Conservation (phyloP, 2,329 filamentous ascomycete genomes). For the Pseudocercospora cruenta region DNA sequence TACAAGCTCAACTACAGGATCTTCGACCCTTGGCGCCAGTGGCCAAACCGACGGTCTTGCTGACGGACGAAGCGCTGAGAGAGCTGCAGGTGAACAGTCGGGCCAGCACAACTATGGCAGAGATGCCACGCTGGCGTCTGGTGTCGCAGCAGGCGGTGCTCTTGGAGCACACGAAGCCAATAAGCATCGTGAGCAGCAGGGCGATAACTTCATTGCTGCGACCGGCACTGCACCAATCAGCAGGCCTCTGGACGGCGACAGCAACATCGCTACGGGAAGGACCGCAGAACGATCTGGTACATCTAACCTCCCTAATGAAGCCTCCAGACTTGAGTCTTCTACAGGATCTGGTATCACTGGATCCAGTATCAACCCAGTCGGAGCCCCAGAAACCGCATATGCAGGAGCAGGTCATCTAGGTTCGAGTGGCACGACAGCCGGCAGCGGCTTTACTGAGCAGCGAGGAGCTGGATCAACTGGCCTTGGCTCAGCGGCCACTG, state of each 20-base stretch:
- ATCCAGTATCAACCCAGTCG: slow-evolving; percentile 16
- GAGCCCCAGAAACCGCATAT: slow-evolving; percentile 8
- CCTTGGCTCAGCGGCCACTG: slow-evolving; percentile 5
- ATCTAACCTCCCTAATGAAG: neutral
- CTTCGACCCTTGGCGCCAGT: slow-evolving; percentile 3
- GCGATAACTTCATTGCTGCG: slow-evolving; percentile 8
- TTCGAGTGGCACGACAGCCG: slow-evolving; percentile 3
- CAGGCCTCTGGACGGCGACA: slow-evolving; percentile 11
- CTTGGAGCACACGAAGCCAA: slow-evolving; percentile 9
- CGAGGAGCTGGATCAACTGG: neutral
- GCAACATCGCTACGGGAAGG: neutral
- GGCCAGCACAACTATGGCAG: slow-evolving; percentile 16
- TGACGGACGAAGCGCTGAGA: slow-evolving; percentile 13
- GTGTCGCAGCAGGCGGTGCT: neutral
- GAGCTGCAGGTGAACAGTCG: slow-evolving; percentile 18
- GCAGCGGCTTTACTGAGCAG: slow-evolving; percentile 6
- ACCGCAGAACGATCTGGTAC: slow-evolving; percentile 4
- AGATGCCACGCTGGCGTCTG: slow-evolving; percentile 9
- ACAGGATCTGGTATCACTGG: neutral
- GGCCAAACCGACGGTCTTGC: slow-evolving; percentile 18
- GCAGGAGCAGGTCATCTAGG: slow-evolving; percentile 11
- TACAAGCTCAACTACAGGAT: neutral
- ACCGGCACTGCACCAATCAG: slow-evolving; percentile 12
- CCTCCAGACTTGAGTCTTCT: slow-evolving; percentile 1
- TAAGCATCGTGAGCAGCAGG: slow-evolving; percentile 12